Conservation (phyloP, 2,329 filamentous ascomycete genomes). For the Fusarium beomiforme region DNA sequence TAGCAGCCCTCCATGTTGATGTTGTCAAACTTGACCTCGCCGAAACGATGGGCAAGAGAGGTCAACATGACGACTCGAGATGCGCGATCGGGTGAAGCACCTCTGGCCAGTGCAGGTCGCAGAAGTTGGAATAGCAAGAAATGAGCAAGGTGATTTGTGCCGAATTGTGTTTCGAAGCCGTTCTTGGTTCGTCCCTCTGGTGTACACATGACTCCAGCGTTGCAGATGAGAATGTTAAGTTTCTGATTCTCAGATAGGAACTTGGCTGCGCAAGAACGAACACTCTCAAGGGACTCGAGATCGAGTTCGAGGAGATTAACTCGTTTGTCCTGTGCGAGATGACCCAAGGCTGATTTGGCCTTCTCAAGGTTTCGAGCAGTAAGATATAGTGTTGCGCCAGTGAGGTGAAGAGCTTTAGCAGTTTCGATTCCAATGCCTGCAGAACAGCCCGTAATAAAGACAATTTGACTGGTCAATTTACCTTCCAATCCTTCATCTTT, state of each 20-base stretch:
- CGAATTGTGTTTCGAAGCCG: conserved; percentile 4
- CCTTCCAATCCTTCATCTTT: background rate
- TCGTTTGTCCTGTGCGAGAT: background rate
- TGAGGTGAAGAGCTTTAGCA: background rate
- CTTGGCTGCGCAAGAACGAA: background rate
- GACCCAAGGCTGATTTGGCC: background rate
- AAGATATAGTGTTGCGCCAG: background rate
- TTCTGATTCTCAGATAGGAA: background rate
- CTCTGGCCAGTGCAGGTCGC: accelerated
- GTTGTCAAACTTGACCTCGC: background rate
- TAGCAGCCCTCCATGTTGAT: conserved; percentile 6
- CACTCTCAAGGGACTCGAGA: background rate
- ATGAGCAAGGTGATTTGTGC: background rate
- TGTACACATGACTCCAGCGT: conserved; percentile 3
- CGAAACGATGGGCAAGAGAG: conserved; percentile 5
- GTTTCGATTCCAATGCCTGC: background rate
- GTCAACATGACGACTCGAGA: background rate
- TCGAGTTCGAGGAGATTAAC: background rate
- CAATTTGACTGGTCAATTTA: accelerated
- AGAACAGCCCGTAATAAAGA: background rate
- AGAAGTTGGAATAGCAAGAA: background rate
- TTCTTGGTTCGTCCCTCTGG: background rate
- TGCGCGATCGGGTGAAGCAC: background rate
- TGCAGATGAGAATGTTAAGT: background rate
- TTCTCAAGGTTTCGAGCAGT: conserved; percentile 1